phyloP scores from a whole-genome alignment of 805 yeast species.

The Cyberlindnera suaveolens region DNA sequence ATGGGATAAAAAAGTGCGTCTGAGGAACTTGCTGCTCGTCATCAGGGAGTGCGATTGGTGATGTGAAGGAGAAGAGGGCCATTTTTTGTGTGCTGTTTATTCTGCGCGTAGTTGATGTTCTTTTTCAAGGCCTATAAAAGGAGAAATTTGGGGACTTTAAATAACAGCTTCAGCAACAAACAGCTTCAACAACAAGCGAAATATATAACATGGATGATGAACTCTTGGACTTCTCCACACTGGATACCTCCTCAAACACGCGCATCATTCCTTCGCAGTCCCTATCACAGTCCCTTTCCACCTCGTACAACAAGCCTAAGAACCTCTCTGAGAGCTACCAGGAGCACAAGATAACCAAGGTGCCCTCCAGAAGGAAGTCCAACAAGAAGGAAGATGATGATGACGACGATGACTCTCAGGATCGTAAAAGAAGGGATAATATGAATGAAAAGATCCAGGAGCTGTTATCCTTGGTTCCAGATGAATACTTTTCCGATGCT shows the following conservation, averaged over 20 bases:
- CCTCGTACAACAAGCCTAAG: constrained; percentile 20
- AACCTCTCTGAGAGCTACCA: constrained; percentile 19
- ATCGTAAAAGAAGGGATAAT: constrained; percentile 47
- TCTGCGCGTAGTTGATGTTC: not conserved
- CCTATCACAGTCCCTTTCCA: constrained; percentile 7
- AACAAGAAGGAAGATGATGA: constrained; percentile 11
- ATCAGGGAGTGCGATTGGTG: constrained; percentile 13
- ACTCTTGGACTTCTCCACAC: constrained; percentile 16
- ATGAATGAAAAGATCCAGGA: constrained; percentile 55
- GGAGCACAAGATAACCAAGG: constrained; percentile 18
- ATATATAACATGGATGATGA: constrained; percentile 14
- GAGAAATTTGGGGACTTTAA: too few relatives aligned
- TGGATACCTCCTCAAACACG: constrained; percentile 12
- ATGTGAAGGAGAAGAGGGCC: constrained; percentile 5
- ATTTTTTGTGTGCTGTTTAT: not conserved
- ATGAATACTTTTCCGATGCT: constrained; percentile 37
- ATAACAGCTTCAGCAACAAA: too few relatives aligned
- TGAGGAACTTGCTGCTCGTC: constrained; percentile 5
- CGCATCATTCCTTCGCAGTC: constrained; percentile 1
- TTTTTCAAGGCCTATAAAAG: not conserved
- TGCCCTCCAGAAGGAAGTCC: constrained; percentile 17
- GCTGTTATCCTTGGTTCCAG: constrained; percentile 37
- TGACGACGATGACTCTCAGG: constrained; percentile 29
- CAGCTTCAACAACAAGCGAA: not conserved
- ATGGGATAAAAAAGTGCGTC: not conserved